These are phyloP conservation scores for Penicillium samsonianum DNA, from an alignment of 495 filamentous ascomycete genomes.

Conservation along the genomic window DNA sequence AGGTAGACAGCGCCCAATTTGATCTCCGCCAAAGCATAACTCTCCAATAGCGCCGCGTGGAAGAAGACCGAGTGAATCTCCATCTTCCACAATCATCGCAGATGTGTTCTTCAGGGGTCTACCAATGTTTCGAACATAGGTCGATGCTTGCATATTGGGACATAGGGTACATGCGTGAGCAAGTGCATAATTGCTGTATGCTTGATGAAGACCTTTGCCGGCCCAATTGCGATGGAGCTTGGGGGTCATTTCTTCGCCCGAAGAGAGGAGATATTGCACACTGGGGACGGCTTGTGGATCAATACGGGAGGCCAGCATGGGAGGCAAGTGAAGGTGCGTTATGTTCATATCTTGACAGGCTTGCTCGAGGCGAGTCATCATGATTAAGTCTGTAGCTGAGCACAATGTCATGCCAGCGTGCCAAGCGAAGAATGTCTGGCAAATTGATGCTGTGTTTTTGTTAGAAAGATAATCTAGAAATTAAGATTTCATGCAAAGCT, in stretches of 20 bases:
- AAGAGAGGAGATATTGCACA: conserved; percentile 67
- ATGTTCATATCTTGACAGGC: conserved; percentile 57
- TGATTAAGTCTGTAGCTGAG: conserved; percentile 61
- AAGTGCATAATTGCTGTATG: conserved; percentile 72
- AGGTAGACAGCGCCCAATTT: conserved; percentile 52
- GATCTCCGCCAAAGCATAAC: conserved; percentile 80
- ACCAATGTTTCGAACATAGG: conserved; percentile 61
- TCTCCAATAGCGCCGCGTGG: conserved; percentile 73
- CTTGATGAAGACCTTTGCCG: conserved; percentile 63
- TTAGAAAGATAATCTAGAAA: background rate
- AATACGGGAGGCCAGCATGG: conserved; percentile 70
- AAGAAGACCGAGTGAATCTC: conserved; percentile 43
- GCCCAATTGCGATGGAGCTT: conserved; percentile 67
- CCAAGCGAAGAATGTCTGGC: conserved; percentile 82
- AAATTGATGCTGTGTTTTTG: conserved; percentile 60
- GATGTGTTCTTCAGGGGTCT: conserved; percentile 69
- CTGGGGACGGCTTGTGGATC: conserved; percentile 60
- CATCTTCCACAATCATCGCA: conserved; percentile 59
- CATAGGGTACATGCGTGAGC: conserved; percentile 74
- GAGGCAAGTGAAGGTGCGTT: conserved; percentile 77
- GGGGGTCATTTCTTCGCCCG: conserved; percentile 70
- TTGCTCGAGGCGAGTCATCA: conserved; percentile 64
- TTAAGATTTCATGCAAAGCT: conserved; percentile 11
- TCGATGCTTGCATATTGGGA: conserved; percentile 41
- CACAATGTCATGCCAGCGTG: conserved; percentile 70